Evolutionary conservation across 441 rosid genomes (phyloP).

Genomic region (Daphne laureola): DNA sequence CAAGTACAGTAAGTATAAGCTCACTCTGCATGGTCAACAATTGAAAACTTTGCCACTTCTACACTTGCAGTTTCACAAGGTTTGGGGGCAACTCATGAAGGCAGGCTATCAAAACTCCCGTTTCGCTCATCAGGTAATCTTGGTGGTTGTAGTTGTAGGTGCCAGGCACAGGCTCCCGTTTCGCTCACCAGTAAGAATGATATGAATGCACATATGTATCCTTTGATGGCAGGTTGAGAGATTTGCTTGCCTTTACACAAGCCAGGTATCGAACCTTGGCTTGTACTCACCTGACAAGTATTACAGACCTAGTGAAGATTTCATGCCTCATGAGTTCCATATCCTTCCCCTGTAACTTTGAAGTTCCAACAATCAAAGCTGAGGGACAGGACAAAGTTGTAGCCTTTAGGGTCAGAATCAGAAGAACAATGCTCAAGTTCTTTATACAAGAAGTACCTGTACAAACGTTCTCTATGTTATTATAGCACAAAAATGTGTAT

Average conservation of each 20-base stretch:
- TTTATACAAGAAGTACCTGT: too few species aligned
- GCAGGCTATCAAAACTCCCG: slow-evolving; percentile 98
- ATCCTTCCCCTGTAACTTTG: slow-evolving; percentile 45
- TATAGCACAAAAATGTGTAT: too few species aligned
- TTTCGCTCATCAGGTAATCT: slow-evolving; percentile 86
- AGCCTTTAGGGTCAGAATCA: too few species aligned
- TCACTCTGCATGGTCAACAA: neutral
- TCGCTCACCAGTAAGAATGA: too few species aligned
- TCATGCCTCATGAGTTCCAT: slow-evolving; percentile 92
- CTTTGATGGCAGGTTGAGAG: slow-evolving; percentile 72
- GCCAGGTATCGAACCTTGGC: slow-evolving; percentile 88
- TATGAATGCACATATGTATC: too few species aligned
- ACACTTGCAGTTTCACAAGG: slow-evolving; percentile 67
- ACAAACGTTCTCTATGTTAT: too few species aligned
- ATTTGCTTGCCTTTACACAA: slow-evolving; percentile 94
- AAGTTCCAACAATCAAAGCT: too few species aligned
- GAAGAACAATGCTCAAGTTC: too few species aligned
- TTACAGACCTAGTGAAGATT: slow-evolving; percentile 92
- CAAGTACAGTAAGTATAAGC: neutral
- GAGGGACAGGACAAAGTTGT: too few species aligned
- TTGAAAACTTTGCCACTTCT: neutral
- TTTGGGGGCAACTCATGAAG: slow-evolving; percentile 99
- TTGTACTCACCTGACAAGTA: slow-evolving; percentile 93
- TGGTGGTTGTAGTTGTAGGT: neutral
- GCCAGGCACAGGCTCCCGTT: too few species aligned